These are phyloP conservation scores for Pyrrhoderma noxium DNA, from an alignment of 1,284 basidiomycete species.

Conservation along the genomic window DNA sequence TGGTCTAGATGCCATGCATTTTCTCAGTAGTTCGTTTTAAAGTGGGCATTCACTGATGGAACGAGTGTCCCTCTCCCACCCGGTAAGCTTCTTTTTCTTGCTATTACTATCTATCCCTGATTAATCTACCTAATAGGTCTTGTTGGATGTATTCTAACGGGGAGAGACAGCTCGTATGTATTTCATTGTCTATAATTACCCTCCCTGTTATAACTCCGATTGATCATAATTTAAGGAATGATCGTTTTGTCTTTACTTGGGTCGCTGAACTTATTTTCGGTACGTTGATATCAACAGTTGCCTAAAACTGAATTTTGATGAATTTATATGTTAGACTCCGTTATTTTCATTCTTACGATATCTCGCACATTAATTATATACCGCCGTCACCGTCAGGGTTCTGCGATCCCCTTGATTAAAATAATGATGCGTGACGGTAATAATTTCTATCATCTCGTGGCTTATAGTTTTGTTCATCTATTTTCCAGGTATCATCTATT, in stretches of 20 bases:
- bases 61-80: constrained; percentile 15
- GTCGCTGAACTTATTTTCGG: constrained; percentile 15
- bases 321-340: constrained; percentile 2
- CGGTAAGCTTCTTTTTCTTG: background rate
- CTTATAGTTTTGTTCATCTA: too few species aligned
- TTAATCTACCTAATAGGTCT: constrained; percentile 3
- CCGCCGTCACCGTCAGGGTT: constrained; percentile 10
- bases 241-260: constrained; percentile 17
- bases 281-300: background rate
- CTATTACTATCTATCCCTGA: background rate
- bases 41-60: constrained; percentile 17
- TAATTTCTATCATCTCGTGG: background rate
- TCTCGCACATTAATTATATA: constrained; percentile 15
- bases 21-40: background rate
- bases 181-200: too few species aligned
- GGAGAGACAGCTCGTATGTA: constrained; percentile 11
- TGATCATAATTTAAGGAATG: constrained; percentile 1
- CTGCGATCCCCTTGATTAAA: constrained; percentile 16
- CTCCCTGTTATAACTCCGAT: background rate
- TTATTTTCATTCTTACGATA: constrained; percentile 14
- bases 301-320: background rate
- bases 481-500: constrained; percentile 13
- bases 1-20: background rate
- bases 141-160: constrained; percentile 16
- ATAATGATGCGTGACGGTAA: constrained; percentile 18